These are phyloP conservation scores for Fusarium mexicanum DNA, from an alignment of 2,329 filamentous ascomycete genomes.

Conservation along the genomic window DNA sequence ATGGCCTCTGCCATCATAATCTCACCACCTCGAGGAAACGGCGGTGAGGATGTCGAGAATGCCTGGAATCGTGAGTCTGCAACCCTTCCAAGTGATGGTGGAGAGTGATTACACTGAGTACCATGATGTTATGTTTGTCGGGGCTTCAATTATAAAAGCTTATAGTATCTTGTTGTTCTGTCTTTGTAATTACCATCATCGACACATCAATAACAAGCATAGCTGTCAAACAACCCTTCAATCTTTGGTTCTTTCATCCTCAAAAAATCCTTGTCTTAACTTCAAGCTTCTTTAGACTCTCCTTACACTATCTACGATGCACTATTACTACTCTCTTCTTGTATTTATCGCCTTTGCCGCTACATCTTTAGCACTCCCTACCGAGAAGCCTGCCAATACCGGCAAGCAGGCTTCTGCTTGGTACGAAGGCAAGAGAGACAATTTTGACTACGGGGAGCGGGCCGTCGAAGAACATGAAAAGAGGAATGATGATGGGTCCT, in stretches of 20 bases:
- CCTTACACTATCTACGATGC: slow-evolving; percentile 10
- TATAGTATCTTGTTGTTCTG: not conserved
- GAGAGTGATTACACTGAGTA: not conserved
- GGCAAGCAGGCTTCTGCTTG: slow-evolving; percentile 3
- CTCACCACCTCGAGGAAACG: not conserved
- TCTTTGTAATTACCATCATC: not conserved
- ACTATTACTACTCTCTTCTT: slow-evolving; percentile 19
- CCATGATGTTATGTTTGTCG: not conserved
- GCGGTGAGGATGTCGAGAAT: not conserved
- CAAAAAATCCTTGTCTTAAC: not conserved
- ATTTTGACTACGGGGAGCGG: fast-evolving
- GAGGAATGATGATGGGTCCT: not conserved
- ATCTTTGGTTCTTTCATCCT: not conserved
- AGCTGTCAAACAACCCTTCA: not conserved
- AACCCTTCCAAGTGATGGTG: not conserved
- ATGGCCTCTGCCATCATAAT: not conserved
- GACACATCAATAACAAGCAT: not conserved
- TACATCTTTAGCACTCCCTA: slow-evolving; percentile 30
- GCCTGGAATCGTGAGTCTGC: too few species aligned
- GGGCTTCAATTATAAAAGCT: not conserved
- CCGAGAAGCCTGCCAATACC: slow-evolving; percentile 18
- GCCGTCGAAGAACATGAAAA: fast-evolving
- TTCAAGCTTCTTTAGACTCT: too few species aligned
- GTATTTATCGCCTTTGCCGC: slow-evolving; percentile 31
- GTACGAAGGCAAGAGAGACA: fast-evolving